Percentiles rank a stretch among this genome's conserved stretches.
Evolutionary conservation across 1,284 basidiomycete genomes (phyloP).

Genomic region (Hemileia vastatrix): DNA sequence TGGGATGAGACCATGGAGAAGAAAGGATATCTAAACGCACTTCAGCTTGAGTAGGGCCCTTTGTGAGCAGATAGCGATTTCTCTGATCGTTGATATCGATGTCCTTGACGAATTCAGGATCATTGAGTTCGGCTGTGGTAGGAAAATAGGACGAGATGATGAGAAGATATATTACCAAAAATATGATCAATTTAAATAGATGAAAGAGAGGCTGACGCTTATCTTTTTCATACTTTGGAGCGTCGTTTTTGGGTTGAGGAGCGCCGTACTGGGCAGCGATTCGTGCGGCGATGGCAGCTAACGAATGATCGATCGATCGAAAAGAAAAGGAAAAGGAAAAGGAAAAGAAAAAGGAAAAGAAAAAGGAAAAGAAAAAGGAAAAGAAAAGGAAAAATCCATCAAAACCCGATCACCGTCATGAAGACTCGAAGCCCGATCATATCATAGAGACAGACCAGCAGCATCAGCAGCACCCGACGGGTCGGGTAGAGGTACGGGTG

Average conservation of each 20-base stretch:
- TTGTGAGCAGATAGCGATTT: slow-evolving; percentile 91
- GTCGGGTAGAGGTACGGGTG: background rate
- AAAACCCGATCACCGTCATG: too few species aligned
- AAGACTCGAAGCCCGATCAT: too few species aligned
- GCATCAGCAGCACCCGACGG: slow-evolving; percentile 12
- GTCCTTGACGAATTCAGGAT: slow-evolving; percentile 66
- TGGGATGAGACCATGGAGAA: background rate
- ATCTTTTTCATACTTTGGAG: slow-evolving; percentile 22
- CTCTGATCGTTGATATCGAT: slow-evolving; percentile 96
- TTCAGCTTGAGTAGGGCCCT: slow-evolving; percentile 84
- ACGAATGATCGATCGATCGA: too few species aligned
- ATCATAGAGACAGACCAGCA: slow-evolving; percentile 10
- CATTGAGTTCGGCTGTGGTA: slow-evolving; percentile 15
- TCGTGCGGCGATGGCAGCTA: slow-evolving; percentile 21
- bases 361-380: too few species aligned
- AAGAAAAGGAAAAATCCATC: too few species aligned
- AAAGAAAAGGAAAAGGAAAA: too few species aligned
- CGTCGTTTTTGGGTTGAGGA: slow-evolving; percentile 9
- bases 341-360: too few species aligned
- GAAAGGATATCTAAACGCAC: slow-evolving; percentile 28
- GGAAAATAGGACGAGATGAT: background rate
- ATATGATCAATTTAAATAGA: background rate
- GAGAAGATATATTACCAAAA: background rate
- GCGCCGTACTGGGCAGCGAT: slow-evolving; percentile 22
- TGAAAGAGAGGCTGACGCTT: slow-evolving; percentile 9